A percentile compares a stretch with the other conserved stretches of the same genome.
Evolutionary conservation across 306 rosid species (phyloP).

Genomic region (Nissolia schottii): DNA sequence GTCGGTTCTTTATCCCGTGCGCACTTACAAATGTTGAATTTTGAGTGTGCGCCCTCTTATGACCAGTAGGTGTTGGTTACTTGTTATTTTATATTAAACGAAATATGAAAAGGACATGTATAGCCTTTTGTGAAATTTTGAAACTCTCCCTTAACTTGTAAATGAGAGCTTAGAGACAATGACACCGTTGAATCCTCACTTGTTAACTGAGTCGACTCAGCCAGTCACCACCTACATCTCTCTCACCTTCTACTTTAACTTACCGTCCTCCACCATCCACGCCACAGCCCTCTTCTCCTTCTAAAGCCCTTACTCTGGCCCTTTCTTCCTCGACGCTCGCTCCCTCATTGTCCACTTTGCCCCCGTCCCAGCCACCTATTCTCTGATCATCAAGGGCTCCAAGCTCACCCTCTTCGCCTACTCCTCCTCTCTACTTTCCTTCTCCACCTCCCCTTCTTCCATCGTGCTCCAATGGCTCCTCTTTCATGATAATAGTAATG

Average conservation of each 20-base stretch:
- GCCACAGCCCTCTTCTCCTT: slow-evolving; percentile 62
- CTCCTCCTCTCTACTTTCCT: slow-evolving; percentile 45
- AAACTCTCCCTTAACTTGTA: too few species aligned
- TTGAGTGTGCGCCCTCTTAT: too few species aligned
- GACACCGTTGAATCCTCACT: slow-evolving; percentile 90
- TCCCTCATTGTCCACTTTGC: slow-evolving; percentile 55
- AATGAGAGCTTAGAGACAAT: too few species aligned
- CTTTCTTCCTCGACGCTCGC: slow-evolving; percentile 75
- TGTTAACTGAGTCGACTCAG: slow-evolving; percentile 67
- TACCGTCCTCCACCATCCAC: slow-evolving; percentile 55
- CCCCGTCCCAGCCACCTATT: slow-evolving; percentile 33
- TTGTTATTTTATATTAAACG: too few species aligned
- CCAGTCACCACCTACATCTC: slow-evolving; percentile 50
- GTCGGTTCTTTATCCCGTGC: too few species aligned
- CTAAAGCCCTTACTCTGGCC: slow-evolving; percentile 44
- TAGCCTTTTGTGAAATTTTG: too few species aligned
- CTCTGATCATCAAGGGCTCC: slow-evolving; percentile 56
- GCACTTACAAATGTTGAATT: too few species aligned
- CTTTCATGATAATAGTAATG: not conserved
- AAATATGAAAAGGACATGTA: too few species aligned
- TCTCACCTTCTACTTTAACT: slow-evolving; percentile 64
- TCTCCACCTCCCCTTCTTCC: slow-evolving; percentile 63
- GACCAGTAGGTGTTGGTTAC: too few species aligned
- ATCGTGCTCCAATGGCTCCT: slow-evolving; percentile 89
- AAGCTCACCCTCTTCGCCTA: slow-evolving; percentile 47